Evolutionary conservation across 1,284 basidiomycete species (phyloP).

Genomic region (Veloporphyrellus conicus): DNA sequence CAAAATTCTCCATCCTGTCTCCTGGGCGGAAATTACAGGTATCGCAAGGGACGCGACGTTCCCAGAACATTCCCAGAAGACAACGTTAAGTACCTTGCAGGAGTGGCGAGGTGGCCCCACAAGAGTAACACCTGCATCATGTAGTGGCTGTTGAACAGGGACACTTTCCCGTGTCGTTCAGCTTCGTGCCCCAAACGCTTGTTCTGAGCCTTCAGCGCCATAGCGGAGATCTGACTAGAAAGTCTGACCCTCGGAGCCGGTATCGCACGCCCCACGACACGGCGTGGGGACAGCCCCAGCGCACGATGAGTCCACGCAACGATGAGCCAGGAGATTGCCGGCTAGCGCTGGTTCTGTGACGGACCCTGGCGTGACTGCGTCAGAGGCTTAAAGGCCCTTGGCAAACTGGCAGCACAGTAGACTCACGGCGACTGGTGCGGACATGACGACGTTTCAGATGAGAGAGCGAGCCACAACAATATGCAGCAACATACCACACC

Average conservation of each 20-base stretch:
- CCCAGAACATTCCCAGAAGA: slow-evolving; percentile 7
- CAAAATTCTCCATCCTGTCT: neutral
- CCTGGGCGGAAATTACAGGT: slow-evolving; percentile 27
- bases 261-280: slow-evolving; percentile 8
- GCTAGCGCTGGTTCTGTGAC: neutral
- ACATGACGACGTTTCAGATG: slow-evolving; percentile 14
- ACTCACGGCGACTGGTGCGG: neutral
- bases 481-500: slow-evolving; percentile 13
- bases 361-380: neutral
- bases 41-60: slow-evolving; percentile 17
- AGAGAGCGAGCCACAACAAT: neutral
- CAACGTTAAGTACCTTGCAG: slow-evolving; percentile 23
- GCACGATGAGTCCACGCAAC: slow-evolving; percentile 9
- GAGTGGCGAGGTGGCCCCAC: slow-evolving; percentile 17
- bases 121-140: slow-evolving; percentile 10
- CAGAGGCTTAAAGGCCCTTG: neutral
- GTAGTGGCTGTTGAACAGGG: slow-evolving; percentile 8
- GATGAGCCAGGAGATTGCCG: slow-evolving; percentile 9
- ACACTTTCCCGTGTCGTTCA: neutral
- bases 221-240: slow-evolving; percentile 16
- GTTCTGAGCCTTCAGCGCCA: slow-evolving; percentile 10
- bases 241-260: slow-evolving; percentile 26
- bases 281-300: slow-evolving; percentile 2
- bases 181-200: slow-evolving; percentile 10
- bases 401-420: neutral